Evolutionary conservation across 129 eudicot species (phyloP), one percentile per base, ranked within the genome.

Genomic region (Helichrysum umbraculigerum): DNA sequence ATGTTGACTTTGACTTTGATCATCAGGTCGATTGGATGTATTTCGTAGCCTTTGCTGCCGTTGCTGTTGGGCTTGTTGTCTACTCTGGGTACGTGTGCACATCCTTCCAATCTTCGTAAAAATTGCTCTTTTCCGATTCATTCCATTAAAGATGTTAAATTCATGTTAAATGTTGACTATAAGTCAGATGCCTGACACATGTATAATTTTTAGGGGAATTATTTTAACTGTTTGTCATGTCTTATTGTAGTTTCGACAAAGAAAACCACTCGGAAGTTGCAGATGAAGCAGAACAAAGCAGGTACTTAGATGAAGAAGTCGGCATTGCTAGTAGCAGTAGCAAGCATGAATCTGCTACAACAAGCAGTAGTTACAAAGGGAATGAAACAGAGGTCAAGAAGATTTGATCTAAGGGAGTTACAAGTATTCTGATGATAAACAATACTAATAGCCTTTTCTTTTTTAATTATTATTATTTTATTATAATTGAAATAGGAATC

Each of bases 11-110:
- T 67, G 6, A 67, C 71, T 65, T 50, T 76, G 47, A 75, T 57
- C 39, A 71, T 64, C 86, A 93, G 98, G 98, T 93, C 54, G 98
- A 93, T 62, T 90, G 97, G 97, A 85, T 93, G 97, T 93, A 93
- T 68, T 93, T 85, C 60, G 75, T 90, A 63, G 98, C 98, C 66
- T 93, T 93, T 74, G 97, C 74, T 76, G 92, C 91, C 39, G 97
- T 90, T 68, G 85, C 83, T 57, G 73, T 88, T 33, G 98, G 98
- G 71, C 91, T 93, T 17, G 73, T 93, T 56, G 93, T 93, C 62
- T 93, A 93, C 82, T 90, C 98, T 51, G 86, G 93, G 97, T 89
- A 82, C 34, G 82, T 58, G 10, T 72, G 41, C 33, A 44, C 7
- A 59, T 81, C 42, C 52, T 58, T 57, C 19, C 35, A 17, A 76